Evolutionary conservation across 2,329 filamentous ascomycete genomes (phyloP), one percentile per base, ranked within the genome.

Genomic region (Coniochaeta pulveracea): DNA sequence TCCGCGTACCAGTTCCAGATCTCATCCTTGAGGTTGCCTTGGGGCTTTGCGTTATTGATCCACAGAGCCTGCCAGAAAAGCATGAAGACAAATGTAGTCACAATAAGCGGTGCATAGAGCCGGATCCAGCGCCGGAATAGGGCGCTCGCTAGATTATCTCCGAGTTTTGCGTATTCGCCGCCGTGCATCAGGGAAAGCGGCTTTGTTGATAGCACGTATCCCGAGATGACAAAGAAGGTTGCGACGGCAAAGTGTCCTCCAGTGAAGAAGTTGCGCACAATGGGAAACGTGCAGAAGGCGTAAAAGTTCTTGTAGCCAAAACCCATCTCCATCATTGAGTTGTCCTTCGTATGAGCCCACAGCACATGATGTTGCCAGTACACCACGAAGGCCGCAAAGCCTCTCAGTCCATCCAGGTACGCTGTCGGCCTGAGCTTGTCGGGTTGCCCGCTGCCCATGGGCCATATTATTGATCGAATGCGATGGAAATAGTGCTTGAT

Each of bases 301-400:
- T 68, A 57, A 29, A 61, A 52, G 40, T 59, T 55, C 1, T 66
- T 46, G 43, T 66, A 64, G 23, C 69, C 63, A 40, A 61, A 80
- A 6, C 61, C 61, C 27, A 65, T 64, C 43, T 76, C 69, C n/a
- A 76, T 54, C 2, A 59, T 51, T 7, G 42, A 33, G 25, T 58
- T 45, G 5, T 50, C 43, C 2, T 40, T 48, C 18, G 49, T 56
- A 49, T 74, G 76, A 27, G 61, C 63, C 72, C 72, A 76, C 5
- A 73, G 49, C 42, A 69, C 53, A 47, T 78, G 64, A 49, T 79
- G 72, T 34, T 76, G 70, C 42, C 66, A 60, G 49, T 80, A 81
- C 10, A 82, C 77, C 18, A 80, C 48, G 19, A 82, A 61, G 3
- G 77, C 74, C 4, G 76, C 76, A 40, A 81, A 78, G 4, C 78